phyloP scores from a whole-genome alignment of 2,329 filamentous ascomycete genomes.

The Diaporthe australafricana region DNA sequence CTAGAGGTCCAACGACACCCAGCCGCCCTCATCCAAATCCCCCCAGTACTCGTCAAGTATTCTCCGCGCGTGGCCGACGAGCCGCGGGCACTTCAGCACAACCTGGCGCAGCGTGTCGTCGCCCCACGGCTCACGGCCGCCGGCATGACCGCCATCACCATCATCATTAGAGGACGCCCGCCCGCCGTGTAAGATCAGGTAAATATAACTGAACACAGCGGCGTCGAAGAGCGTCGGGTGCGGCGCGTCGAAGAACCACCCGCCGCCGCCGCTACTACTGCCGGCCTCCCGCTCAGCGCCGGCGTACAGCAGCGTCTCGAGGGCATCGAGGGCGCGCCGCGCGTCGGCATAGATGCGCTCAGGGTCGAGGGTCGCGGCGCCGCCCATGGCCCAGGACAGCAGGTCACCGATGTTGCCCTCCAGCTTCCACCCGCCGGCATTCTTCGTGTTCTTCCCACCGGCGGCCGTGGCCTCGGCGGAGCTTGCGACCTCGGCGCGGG shows the following conservation, averaged over 20 bases:
- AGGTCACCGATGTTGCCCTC: constrained; percentile 31
- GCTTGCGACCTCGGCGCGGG: constrained; percentile 79
- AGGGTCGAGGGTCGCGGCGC: constrained; percentile 49
- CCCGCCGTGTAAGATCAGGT: constrained; percentile 73
- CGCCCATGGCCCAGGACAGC: constrained; percentile 43
- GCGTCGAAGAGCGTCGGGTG: constrained; percentile 85
- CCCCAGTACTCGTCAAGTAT: constrained; percentile 48
- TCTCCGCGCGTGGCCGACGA: constrained; percentile 72
- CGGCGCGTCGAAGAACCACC: constrained; percentile 62
- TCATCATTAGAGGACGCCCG: constrained; percentile 32
- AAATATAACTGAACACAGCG: constrained; percentile 88
- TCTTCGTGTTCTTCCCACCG: too few species aligned
- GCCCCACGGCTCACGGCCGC: constrained; percentile 36
- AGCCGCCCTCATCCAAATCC: background rate
- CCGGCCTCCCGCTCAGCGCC: constrained; percentile 43
- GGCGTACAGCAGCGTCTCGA: constrained; percentile 53
- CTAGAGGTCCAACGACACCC: constrained; percentile 11
- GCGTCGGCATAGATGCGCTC: constrained; percentile 57
- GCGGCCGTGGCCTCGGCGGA: constrained; percentile 53
- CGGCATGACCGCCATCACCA: constrained; percentile 65
- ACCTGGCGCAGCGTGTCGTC: constrained; percentile 69
- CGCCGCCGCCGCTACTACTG: background rate
- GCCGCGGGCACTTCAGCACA: constrained; percentile 61
- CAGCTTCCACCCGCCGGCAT: background rate
- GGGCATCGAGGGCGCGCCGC: constrained; percentile 57